These are phyloP conservation scores for Flaveria floridana DNA, from an alignment of 140 eudicot species.

Conservation along the genomic window DNA sequence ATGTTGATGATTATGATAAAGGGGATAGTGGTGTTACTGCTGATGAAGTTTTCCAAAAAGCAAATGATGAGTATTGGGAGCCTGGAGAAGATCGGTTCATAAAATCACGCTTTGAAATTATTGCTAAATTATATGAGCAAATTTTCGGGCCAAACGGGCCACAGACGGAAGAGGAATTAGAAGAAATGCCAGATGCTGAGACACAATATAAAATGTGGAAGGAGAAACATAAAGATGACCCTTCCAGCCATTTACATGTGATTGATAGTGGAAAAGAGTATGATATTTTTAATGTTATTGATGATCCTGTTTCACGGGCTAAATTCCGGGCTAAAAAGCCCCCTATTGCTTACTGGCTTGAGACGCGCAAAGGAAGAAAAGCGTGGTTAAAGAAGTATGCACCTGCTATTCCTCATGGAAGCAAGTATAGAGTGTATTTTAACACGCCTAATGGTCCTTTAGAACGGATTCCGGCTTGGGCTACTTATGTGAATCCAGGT, in stretches of 20 bases:
- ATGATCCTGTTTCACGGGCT: slow-evolving; percentile 73
- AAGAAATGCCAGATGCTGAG: slow-evolving; percentile 77
- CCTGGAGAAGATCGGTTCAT: slow-evolving; percentile 87
- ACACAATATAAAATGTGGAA: slow-evolving; percentile 74
- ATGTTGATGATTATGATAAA: slow-evolving; percentile 76
- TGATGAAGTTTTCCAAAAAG: slow-evolving; percentile 71
- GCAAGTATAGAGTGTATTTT: slow-evolving; percentile 87
- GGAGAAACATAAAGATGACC: slow-evolving; percentile 83
- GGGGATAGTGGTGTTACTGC: slow-evolving; percentile 74
- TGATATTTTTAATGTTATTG: slow-evolving; percentile 57
- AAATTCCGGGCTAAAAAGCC: slow-evolving; percentile 69
- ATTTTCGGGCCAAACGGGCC: slow-evolving; percentile 98
- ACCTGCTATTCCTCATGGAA: slow-evolving; percentile 94
- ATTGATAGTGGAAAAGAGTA: slow-evolving; percentile 73
- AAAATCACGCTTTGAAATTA: slow-evolving; percentile 62
- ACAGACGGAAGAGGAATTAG: slow-evolving; percentile 87
- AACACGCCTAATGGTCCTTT: slow-evolving; percentile 91
- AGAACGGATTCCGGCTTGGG: slow-evolving; percentile 98
- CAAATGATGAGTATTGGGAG: slow-evolving; percentile 98
- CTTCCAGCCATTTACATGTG: slow-evolving; percentile 72
- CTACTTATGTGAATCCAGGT: slow-evolving; percentile 97
- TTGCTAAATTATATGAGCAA: slow-evolving; percentile 76
- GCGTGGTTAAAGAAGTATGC: slow-evolving; percentile 82
- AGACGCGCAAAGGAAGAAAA: slow-evolving; percentile 90
- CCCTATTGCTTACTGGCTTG: slow-evolving; percentile 92